These are phyloP conservation scores for Candida hungchunana DNA, from an alignment of 805 yeast species.

Conservation along the genomic window DNA sequence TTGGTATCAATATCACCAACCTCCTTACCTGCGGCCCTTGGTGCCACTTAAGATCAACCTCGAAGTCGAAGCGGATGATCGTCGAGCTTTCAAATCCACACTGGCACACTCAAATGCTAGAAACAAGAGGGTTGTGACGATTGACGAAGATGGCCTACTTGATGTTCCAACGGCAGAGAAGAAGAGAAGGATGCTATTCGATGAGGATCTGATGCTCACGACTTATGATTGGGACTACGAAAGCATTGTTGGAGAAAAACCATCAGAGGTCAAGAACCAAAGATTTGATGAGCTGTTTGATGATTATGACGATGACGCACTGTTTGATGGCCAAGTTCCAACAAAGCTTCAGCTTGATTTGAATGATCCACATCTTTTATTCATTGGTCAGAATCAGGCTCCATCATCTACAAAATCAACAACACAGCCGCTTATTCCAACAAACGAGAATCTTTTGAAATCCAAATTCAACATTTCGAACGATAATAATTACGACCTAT, in stretches of 20 bases:
- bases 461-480: conserved; percentile 80
- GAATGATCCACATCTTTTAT: conserved; percentile 80
- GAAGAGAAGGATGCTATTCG: conserved; percentile 10
- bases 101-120: conserved; percentile 13
- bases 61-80: conserved; percentile 61
- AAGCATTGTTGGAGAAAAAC: conserved; percentile 45
- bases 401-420: conserved; percentile 11
- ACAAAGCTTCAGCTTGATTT: conserved; percentile 57
- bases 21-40: conserved; percentile 29
- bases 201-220: conserved; percentile 58
- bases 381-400: conserved; percentile 43
- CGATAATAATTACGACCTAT: conserved; percentile 77
- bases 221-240: conserved; percentile 80
- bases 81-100: conserved; percentile 43
- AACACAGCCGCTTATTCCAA: conserved; percentile 36
- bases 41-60: conserved; percentile 56
- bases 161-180: conserved; percentile 15
- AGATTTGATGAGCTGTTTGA: conserved; percentile 22
- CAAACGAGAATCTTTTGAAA: conserved; percentile 49
- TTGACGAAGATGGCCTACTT: conserved; percentile 19
- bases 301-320: conserved; percentile 59
- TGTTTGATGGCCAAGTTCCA: conserved; percentile 64
- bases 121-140: conserved; percentile 15
- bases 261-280: conserved; percentile 3
- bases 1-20: conserved; percentile 49